Conservation (phyloP, 2,329 filamentous ascomycete species). For the Ophiostoma populinum region DNA sequence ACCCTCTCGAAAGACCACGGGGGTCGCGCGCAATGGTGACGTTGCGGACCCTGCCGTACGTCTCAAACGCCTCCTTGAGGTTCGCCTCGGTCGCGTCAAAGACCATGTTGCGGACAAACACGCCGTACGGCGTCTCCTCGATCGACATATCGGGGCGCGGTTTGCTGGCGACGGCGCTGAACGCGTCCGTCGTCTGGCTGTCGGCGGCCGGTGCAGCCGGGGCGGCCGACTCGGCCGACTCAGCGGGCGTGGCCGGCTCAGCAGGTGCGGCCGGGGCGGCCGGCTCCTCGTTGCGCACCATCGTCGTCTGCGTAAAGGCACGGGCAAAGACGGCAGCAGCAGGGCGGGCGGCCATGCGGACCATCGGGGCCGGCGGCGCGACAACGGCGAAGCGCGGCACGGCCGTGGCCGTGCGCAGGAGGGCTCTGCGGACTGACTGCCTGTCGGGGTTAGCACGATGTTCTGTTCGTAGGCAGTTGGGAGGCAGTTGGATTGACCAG, state of each 20-base stretch:
- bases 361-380: slow-evolving; percentile 12
- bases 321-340: too few species aligned
- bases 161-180: neutral
- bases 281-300: too few species aligned
- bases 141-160: neutral
- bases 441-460: too few species aligned
- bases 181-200: neutral
- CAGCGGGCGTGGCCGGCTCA: too few species aligned
- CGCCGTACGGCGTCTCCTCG: slow-evolving; percentile 11
- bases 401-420: slow-evolving; percentile 17
- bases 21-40: slow-evolving; percentile 17
- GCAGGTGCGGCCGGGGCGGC: too few species aligned
- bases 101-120: slow-evolving; percentile 20
- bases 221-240: too few species aligned
- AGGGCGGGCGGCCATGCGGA: slow-evolving; percentile 13
- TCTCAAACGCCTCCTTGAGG: slow-evolving; percentile 17
- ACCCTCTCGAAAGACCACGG: slow-evolving; percentile 21
- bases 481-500: too few species aligned
- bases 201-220: slow-evolving; percentile 6
- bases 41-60: slow-evolving; percentile 16
- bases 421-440: slow-evolving; percentile 19
- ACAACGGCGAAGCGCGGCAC: slow-evolving; percentile 14
- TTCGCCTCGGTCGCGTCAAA: slow-evolving; percentile 20
- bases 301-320: too few species aligned
- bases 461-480: too few species aligned